Evolutionary conservation across 306 rosid species (phyloP).

Genomic region (Castanea sativa): DNA sequence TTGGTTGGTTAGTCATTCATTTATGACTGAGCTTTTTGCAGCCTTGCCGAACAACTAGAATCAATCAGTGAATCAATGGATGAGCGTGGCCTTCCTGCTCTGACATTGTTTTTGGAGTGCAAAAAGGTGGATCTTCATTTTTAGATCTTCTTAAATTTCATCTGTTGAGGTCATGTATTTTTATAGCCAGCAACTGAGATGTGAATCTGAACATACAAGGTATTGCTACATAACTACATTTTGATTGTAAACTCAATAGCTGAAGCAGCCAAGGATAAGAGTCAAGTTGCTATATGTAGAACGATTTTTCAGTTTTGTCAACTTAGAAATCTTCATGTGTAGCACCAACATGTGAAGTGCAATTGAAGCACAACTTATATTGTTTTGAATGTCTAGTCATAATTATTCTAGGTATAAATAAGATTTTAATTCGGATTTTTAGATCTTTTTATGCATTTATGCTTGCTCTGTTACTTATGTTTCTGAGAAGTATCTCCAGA

Average conservation of each 20-base stretch:
- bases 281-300: too few relatives aligned
- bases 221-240: neutral
- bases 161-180: slow-evolving; percentile 11
- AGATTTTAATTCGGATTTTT: neutral
- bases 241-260: neutral
- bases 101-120: slow-evolving; percentile 68
- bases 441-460: neutral
- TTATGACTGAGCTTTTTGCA: slow-evolving; percentile 43
- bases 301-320: too few relatives aligned
- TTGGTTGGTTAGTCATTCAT: slow-evolving; percentile 9
- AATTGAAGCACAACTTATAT: too few relatives aligned
- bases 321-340: too few relatives aligned
- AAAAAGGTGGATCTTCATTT: slow-evolving; percentile 53
- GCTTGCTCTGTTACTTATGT: neutral
- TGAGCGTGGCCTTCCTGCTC: slow-evolving; percentile 54
- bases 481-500: neutral
- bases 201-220: neutral
- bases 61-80: slow-evolving; percentile 71
- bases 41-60: slow-evolving; percentile 92
- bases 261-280: too few relatives aligned
- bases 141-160: slow-evolving; percentile 18
- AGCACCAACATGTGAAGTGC: too few relatives aligned
- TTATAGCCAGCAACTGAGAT: neutral
- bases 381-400: too few relatives aligned
- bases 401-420: neutral